Base-by-base conservation (phyloP, 768 basidiomycete species). In the Leccinellum rugosiceps region DNA sequence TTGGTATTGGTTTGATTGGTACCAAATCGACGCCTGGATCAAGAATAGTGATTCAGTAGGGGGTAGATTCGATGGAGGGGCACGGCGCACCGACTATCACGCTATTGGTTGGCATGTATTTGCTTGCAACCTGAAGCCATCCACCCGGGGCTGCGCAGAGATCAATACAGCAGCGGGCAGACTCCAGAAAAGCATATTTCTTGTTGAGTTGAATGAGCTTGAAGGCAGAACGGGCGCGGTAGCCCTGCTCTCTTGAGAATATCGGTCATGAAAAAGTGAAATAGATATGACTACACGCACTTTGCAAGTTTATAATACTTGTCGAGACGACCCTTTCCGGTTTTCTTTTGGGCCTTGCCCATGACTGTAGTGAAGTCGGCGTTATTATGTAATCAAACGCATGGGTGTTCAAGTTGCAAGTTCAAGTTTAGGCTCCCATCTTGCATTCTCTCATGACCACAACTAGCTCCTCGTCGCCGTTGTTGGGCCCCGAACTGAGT, bases 161-260 rank as follows among this genome's bases (percentile, higher is more conserved):
- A 82, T 99, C 97, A 66, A 99, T 95, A 44, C 90, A 92, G 73
- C 96, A 98, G 81, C 86, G 80, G 56, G 94, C 89, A 30, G 83
- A 78, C 65, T 94, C 91, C 23, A 99, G 82, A 70, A 99, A 90
- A 15, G 87, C 83, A 75, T 91, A 99, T 77, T 98, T 99, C 73
- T 96, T 94, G 80, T 99, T 98, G 59, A 99, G 78, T 74, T 99
- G 97, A 57, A 99, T 94, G 58, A 99, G 83, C 76, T 99, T 99
- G 87, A 96, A 96, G 2, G 97, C 97, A 15, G 97, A 99, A 80
- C 97, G 97, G 65, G 97, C 97, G 61, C 97, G 91, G 72, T 95
- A 99, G 59, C 97, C 97, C 79, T 99, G 97, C 78, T 98, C 96
- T 75, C 95, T 98, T 45, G 55, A 61, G 35, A 50, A 47, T 57